Evolutionary conservation across 2,329 filamentous ascomycete genomes (phyloP).

Genomic region (Phaeosphaeriaceae sp.): DNA sequence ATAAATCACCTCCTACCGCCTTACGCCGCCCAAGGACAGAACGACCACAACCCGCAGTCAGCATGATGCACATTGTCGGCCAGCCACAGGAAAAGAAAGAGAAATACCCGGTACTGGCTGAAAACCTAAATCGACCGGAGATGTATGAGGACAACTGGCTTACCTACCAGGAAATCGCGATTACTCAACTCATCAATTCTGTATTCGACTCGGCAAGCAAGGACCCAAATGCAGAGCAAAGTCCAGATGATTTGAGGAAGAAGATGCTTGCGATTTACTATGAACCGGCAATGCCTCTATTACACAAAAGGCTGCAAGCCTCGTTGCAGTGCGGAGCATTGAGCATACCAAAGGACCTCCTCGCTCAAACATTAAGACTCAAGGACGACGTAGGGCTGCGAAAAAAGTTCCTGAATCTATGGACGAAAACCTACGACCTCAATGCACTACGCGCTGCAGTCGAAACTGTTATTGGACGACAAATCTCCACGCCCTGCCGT

Average conservation of each 20-base stretch:
- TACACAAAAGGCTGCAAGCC: slow-evolving; percentile 65
- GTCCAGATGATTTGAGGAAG: slow-evolving; percentile 50
- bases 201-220: slow-evolving; percentile 54
- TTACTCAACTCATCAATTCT: slow-evolving; percentile 65
- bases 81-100: slow-evolving; percentile 34
- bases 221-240: slow-evolving; percentile 36
- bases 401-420: slow-evolving; percentile 63
- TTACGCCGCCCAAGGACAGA: slow-evolving; percentile 34
- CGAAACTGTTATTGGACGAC: slow-evolving; percentile 66
- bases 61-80: slow-evolving; percentile 41
- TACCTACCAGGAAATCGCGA: slow-evolving; percentile 64
- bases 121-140: slow-evolving; percentile 62
- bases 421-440: slow-evolving; percentile 64
- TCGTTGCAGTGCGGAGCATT: slow-evolving; percentile 65
- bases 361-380: slow-evolving; percentile 55
- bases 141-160: slow-evolving; percentile 70
- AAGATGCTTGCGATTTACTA: slow-evolving; percentile 63
- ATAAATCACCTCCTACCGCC: slow-evolving; percentile 45
- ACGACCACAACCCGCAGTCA: slow-evolving; percentile 38
- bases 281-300: slow-evolving; percentile 54
- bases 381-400: slow-evolving; percentile 64
- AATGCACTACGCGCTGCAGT: slow-evolving; percentile 58
- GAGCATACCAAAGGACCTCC: slow-evolving; percentile 60
- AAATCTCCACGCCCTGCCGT: slow-evolving; percentile 48
- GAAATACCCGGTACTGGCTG: slow-evolving; percentile 60